A percentile compares a stretch with the other conserved stretches of the same genome.
Conservation (phyloP, 148 eudicot genomes). For the Rhododendron kiyosumense region DNA sequence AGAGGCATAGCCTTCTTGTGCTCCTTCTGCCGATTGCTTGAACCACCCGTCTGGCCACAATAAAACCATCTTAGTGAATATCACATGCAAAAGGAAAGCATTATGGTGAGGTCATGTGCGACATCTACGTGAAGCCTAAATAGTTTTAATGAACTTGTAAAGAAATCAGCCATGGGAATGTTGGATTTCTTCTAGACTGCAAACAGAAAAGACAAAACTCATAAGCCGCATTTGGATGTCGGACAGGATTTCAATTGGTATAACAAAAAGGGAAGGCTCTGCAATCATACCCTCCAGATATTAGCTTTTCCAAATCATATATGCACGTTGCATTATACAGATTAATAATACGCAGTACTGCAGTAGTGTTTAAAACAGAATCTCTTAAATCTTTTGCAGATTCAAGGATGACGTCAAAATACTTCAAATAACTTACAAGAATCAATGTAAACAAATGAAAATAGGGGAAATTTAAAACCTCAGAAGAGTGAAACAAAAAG, state of each 20-base stretch:
- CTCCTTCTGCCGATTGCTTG: slow-evolving; percentile 75
- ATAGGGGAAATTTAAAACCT: too few relatives aligned
- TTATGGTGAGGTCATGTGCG: background rate
- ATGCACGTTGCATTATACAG: background rate
- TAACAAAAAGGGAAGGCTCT: background rate
- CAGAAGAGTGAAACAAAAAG: background rate
- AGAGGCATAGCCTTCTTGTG: slow-evolving; percentile 79
- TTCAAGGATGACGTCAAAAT: background rate
- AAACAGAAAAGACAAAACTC: background rate
- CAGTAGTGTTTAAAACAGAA: background rate
- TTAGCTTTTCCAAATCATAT: background rate
- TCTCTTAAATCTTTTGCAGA: background rate
- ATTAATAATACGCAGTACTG: background rate
- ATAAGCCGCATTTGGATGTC: background rate
- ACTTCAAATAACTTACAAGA: background rate
- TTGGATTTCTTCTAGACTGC: background rate
- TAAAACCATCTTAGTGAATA: background rate
- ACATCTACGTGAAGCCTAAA: background rate
- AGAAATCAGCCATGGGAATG: background rate
- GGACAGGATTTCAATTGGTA: background rate
- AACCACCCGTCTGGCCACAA: slow-evolving; percentile 72
- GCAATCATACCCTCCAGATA: background rate
- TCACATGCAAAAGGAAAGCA: too few relatives aligned
- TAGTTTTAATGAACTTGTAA: background rate
- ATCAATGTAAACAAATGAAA: background rate